Evolutionary conservation across 1,284 basidiomycete genomes (phyloP).

Genomic region (Coniophora puteana): DNA sequence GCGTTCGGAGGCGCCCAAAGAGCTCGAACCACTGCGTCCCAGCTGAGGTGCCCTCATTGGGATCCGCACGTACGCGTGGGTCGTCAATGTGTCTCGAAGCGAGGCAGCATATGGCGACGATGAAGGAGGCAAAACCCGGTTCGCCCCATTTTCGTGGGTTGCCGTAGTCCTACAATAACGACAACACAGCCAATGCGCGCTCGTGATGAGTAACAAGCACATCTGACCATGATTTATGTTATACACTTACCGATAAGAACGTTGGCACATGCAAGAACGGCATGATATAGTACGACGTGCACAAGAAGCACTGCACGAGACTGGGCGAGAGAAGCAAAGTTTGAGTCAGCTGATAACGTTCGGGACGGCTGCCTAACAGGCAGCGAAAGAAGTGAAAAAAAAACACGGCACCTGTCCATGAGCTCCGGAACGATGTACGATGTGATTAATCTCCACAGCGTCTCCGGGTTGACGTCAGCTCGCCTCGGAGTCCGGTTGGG

Average conservation of each 20-base stretch:
- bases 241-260: slow-evolving; percentile 68
- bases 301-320: slow-evolving; percentile 77
- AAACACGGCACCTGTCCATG: slow-evolving; percentile 73
- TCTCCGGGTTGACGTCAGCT: slow-evolving; percentile 77
- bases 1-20: slow-evolving; percentile 76
- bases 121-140: slow-evolving; percentile 87
- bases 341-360: no score
- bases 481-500: slow-evolving; percentile 72
- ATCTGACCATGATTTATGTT: slow-evolving; percentile 6
- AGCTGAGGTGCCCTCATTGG: slow-evolving; percentile 76
- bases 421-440: slow-evolving; percentile 78
- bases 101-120: slow-evolving; percentile 85
- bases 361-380: no score
- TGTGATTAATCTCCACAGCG: slow-evolving; percentile 71
- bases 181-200: slow-evolving; percentile 15
- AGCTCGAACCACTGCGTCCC: slow-evolving; percentile 91
- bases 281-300: slow-evolving; percentile 87
- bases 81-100: slow-evolving; percentile 90
- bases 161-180: slow-evolving; percentile 69
- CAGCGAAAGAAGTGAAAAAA: slow-evolving; percentile 4
- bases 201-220: slow-evolving; percentile 9
- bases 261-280: slow-evolving; percentile 89
- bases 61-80: slow-evolving; percentile 77
- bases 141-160: slow-evolving; percentile 91
- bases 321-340: slow-evolving; percentile 34